Evolutionary conservation across 2,329 filamentous ascomycete species (phyloP), one percentile per base, ranked within the genome.

Genomic region (Mycogone perniciosa): DNA sequence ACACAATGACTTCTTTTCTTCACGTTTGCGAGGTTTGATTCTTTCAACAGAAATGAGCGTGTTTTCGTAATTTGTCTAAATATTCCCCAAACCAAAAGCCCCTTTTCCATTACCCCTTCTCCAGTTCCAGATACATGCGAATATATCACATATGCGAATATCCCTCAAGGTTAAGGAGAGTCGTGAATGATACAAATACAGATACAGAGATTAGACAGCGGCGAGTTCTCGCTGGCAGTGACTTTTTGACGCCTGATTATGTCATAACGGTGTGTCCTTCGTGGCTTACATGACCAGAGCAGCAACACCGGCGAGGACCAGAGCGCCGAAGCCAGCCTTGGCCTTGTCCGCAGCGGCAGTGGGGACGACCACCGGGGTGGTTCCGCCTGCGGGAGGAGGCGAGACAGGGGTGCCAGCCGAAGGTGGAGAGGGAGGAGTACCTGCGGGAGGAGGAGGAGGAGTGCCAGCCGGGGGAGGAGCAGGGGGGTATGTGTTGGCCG

Each of bases 301-400:
- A 45, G 65, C 69, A 35, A 71, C 52, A 51, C 67, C 72, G 39
- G 65, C 72, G 31, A 71, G 50, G 43, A 70, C 57, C 39, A 73
- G 60, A 49, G 68, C 67, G 29, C 67, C 69, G 27, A 69, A 46
- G 47, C 66, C 67, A 30, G 66, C 59, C 35, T 62, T 63, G 33
- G 63, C 54, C 58, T 66, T 69, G 51, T 61, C 64, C 43, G 67
- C 71, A 26, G 63, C 72, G 37, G 64, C 71, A 35, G 66, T 66
- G 26, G 66, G 62, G n/a, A 71, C 58, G 43, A 62, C 56, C 3
- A 59, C 52, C 11, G 58, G 51, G 11, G 51, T 57, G 31, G 40
- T 42, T 20, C 20, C 3, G 33, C 44, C 50, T n/a, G 50, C 44
- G 39, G 45, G 50, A 8, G 47, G 48, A 29, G 51, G 43, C n/a